Base-by-base conservation (phyloP, 331 rosid species). In the Pyracantha coccinea region DNA sequence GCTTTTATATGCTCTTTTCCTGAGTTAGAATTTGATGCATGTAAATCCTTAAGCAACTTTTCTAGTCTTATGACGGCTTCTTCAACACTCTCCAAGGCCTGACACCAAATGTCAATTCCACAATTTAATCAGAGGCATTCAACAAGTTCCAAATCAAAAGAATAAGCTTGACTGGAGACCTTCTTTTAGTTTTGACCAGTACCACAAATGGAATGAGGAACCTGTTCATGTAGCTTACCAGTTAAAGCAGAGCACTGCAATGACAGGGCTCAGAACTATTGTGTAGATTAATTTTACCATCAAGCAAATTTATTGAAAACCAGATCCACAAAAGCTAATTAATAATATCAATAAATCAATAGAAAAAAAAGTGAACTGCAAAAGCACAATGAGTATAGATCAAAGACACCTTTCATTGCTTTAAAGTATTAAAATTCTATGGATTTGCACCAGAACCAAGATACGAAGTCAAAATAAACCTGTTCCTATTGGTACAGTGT, bases 61-160 rank as follows among this genome's bases (percentile, higher is more conserved):
- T 95, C 99, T 20, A 95, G 96, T 79, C 85, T 88, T 81, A 83
- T 60, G 64, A 95, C 72, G 73, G 98, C 86, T 79, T 85, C 94
- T 78, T 95, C 99, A 77, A 95, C 98, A 82, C 97, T 90, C 88
- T 80, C 96, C 88, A 95, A 76, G 28, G 97, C 98, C 99, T 95
- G 85, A 78, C 44, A 79, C 77, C 75, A 78, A 78, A 85, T 44
- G 69, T 47, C 89, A 84, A 58, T 55, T 60, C 53, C 73, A 59
- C 47, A 64, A 38, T 35, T 33, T 45, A 44, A 45, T 74, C 81
- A 80, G 68, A 80, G 68, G 72, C 72, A 28, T 61, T 61, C 55
- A 44, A 38, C 53, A 66, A 21, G 31, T 20, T 63, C 59, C 66
- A 69, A 64, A 69, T 57, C 72, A 64, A 85, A 77, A 73, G 75